A percentile compares a stretch with the other conserved stretches of the same genome.
phyloP scores from a whole-genome alignment of 139 green algal species.

The Picochlorum sp. region DNA sequence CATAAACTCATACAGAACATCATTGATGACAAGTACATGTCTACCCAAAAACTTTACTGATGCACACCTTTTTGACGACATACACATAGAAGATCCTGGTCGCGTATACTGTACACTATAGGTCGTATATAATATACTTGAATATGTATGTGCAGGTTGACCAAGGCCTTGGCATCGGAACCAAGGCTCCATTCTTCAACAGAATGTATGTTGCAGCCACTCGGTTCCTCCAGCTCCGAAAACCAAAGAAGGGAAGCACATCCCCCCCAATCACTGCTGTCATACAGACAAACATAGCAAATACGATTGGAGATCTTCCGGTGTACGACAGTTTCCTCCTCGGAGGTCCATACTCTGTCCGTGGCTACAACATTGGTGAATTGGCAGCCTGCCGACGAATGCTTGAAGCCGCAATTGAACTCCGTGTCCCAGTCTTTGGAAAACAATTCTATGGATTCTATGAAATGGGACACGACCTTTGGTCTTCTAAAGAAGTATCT shows the following conservation, averaged over 20 bases:
- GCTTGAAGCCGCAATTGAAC: conserved; percentile 70
- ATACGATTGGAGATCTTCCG: conserved; percentile 78
- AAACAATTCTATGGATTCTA: conserved; percentile 78
- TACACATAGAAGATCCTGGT: background rate
- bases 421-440: conserved; percentile 60
- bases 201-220: conserved; percentile 38
- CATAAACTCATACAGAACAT: background rate
- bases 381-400: conserved; percentile 73
- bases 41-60: conserved; percentile 40
- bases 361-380: conserved; percentile 90
- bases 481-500: conserved; percentile 45
- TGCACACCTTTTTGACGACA: background rate
- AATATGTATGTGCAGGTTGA: conserved; percentile 52
- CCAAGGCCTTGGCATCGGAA: conserved; percentile 69
- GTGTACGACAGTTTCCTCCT: conserved; percentile 91
- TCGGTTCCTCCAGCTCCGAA: conserved; percentile 60
- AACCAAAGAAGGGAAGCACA: conserved; percentile 10
- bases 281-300: conserved; percentile 58
- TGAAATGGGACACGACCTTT: conserved; percentile 81
- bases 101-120: background rate
- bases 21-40: conserved; percentile 1
- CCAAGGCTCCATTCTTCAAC: conserved; percentile 65
- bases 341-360: conserved; percentile 84
- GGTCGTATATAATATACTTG: background rate
- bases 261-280: conserved; percentile 60